These are phyloP conservation scores for Heliamphora exappendiculata DNA, from an alignment of 148 eudicot genomes.

Conservation along the genomic window DNA sequence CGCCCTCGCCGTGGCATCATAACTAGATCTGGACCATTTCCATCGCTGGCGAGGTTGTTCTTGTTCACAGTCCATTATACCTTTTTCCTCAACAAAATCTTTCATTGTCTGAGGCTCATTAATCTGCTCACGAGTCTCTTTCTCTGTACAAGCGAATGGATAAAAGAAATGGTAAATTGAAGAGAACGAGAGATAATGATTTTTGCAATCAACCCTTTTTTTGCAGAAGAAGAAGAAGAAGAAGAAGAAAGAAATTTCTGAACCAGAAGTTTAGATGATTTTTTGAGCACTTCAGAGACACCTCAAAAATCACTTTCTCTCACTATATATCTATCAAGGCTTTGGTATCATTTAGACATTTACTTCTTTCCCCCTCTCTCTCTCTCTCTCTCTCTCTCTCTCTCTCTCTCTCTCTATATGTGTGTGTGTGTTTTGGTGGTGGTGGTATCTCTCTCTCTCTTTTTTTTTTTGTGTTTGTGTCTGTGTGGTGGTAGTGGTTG, in stretches of 20 bases:
- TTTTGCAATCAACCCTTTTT: constrained; percentile 5
- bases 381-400: neutral
- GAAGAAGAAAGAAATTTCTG: too few relatives aligned
- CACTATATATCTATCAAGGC: neutral
- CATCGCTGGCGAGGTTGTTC: neutral
- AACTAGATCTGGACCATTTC: too few relatives aligned
- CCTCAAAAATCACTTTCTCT: neutral
- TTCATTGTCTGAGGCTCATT: neutral
- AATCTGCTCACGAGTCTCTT: neutral
- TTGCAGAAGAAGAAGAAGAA: neutral
- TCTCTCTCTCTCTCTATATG: too few relatives aligned
- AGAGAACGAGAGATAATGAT: neutral
- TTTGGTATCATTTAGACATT: constrained; percentile 24
- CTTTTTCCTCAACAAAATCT: neutral
- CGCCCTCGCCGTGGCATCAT: too few relatives aligned
- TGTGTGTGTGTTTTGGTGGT: too few relatives aligned
- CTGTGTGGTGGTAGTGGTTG: too few relatives aligned
- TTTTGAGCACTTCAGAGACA: neutral
- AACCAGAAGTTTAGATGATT: neutral
- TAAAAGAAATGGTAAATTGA: neutral
- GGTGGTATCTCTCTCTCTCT: too few relatives aligned
- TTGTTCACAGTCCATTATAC: neutral
- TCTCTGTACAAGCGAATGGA: neutral
- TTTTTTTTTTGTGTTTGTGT: too few relatives aligned
- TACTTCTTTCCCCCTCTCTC: constrained; percentile 2